A percentile compares a stretch with the other conserved stretches of the same genome.
Conservation (phyloP, 805 yeast genomes). For the Phaffomyces thermotolerans region DNA sequence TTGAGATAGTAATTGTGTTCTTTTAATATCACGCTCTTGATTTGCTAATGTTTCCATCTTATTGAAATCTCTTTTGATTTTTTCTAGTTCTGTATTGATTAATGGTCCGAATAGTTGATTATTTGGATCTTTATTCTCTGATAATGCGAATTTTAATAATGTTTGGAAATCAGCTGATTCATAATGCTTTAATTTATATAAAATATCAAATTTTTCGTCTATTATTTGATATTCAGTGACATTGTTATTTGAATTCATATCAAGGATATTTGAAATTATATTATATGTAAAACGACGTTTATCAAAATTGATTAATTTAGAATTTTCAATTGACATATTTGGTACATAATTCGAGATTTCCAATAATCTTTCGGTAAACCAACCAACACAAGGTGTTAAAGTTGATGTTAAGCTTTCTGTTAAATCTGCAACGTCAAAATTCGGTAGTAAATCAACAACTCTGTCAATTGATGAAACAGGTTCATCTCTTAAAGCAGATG, state of each 20-base stretch:
- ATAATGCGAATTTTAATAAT: slow-evolving; percentile 35
- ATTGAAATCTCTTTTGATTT: slow-evolving; percentile 43
- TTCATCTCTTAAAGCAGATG: slow-evolving; percentile 13
- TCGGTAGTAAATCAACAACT: slow-evolving; percentile 27
- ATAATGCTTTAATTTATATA: slow-evolving; percentile 32
- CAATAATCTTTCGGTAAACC: slow-evolving; percentile 76
- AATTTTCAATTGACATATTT: slow-evolving; percentile 60
- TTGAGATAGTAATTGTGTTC: slow-evolving; percentile 25
- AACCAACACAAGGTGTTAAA: slow-evolving; percentile 82
- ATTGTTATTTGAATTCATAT: slow-evolving; percentile 27
- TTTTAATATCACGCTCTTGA: slow-evolving; percentile 32
- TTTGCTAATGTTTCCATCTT: slow-evolving; percentile 33
- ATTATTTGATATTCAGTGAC: slow-evolving; percentile 26
- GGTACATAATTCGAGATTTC: slow-evolving; percentile 76
- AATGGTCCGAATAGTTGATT: slow-evolving; percentile 39
- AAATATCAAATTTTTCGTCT: slow-evolving; percentile 40
- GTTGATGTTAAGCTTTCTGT: slow-evolving; percentile 31
- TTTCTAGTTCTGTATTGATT: slow-evolving; percentile 42
- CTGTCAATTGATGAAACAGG: slow-evolving; percentile 25
- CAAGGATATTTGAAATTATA: slow-evolving; percentile 47
- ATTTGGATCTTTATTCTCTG: slow-evolving; percentile 34
- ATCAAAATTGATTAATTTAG: slow-evolving; percentile 73
- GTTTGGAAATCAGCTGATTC: slow-evolving; percentile 29
- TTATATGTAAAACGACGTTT: slow-evolving; percentile 67
- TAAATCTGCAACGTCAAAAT: slow-evolving; percentile 27